Conservation (phyloP, 768 basidiomycete species). For the Boletus insuetus region DNA sequence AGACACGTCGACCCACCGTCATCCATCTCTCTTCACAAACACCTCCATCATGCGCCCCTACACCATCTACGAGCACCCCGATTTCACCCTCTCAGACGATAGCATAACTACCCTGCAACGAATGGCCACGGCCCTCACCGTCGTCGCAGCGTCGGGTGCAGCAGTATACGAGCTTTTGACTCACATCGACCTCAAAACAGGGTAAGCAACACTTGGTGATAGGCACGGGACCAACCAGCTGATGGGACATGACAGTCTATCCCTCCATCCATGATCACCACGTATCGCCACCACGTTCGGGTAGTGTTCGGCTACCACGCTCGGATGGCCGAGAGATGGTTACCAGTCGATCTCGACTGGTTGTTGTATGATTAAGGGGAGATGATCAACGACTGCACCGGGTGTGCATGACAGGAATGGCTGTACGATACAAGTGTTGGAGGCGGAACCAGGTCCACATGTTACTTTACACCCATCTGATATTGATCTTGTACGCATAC, state of each 20-base stretch:
- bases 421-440: constrained; percentile 3
- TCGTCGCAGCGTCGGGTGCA: constrained; percentile 33
- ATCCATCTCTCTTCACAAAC: neutral
- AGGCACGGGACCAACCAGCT: neutral
- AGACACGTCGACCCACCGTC: neutral
- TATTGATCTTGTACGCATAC: neutral
- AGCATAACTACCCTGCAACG: constrained; percentile 22
- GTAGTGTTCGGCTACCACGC: neutral
- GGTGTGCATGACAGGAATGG: neutral
- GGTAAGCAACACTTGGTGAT: constrained; percentile 12
- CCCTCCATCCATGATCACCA: constrained; percentile 9
- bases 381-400: neutral
- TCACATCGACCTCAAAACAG: constrained; percentile 9
- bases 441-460: neutral
- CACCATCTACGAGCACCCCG: constrained; percentile 34
- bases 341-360: constrained; percentile 1
- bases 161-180: constrained; percentile 30
- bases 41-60: constrained; percentile 28
- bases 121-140: constrained; percentile 26
- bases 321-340: neutral
- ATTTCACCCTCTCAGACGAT: constrained; percentile 28
- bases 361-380: constrained; percentile 15
- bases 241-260: constrained; percentile 7
- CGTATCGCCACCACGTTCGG: neutral
- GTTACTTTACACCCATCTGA: constrained; percentile 8